Conservation (phyloP, 2,329 filamentous ascomycete species). For the Aspergillus pseudoglaucus region DNA sequence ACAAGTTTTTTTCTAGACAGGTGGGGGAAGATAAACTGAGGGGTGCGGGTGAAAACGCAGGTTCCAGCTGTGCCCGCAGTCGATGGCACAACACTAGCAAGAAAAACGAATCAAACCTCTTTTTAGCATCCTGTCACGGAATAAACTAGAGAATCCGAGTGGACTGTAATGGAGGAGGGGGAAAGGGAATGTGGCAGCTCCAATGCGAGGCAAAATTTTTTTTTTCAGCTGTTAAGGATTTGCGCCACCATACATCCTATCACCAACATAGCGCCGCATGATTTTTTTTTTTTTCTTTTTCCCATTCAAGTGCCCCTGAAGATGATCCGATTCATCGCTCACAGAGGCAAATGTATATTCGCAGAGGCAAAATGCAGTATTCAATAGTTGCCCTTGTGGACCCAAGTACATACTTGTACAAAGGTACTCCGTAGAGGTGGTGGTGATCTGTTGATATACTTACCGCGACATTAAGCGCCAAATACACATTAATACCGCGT, state of each 20-base stretch:
- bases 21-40: background rate
- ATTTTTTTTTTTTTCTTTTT: background rate
- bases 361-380: no score
- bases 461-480: background rate
- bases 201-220: constrained; percentile 5
- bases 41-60: background rate
- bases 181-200: background rate
- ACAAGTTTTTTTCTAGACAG: no score
- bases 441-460: no score
- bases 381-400: no score
- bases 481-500: background rate
- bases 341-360: no score
- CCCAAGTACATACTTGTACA: no score
- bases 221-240: constrained; percentile 14
- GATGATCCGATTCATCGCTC: no score
- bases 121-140: background rate
- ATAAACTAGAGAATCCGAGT: background rate
- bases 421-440: no score
- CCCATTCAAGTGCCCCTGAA: no score
- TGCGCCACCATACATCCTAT: constrained; percentile 14
- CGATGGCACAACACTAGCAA: background rate
- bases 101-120: background rate
- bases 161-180: background rate
- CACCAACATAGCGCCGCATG: background rate
- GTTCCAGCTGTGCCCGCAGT: background rate